A percentile compares a stretch with the other conserved stretches of the same genome.
Evolutionary conservation across 331 rosid genomes (phyloP).

Genomic region (Saraca asoca): DNA sequence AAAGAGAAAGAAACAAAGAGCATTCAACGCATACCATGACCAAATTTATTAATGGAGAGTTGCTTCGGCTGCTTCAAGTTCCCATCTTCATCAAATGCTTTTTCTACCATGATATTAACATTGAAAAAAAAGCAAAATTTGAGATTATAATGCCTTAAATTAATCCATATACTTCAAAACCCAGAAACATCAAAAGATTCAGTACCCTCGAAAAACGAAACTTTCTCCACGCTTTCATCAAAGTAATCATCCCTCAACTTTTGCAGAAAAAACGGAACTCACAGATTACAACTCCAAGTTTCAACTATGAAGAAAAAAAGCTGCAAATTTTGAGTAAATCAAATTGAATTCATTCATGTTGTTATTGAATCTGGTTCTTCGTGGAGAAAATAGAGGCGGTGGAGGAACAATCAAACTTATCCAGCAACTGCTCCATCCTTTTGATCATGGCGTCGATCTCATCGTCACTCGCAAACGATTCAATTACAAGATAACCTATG

Average conservation of each 20-base stretch:
- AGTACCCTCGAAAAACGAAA: slow-evolving; percentile 88
- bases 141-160: slow-evolving; percentile 8
- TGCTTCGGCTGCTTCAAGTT: slow-evolving; percentile 76
- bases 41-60: slow-evolving; percentile 86
- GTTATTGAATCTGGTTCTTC: slow-evolving; percentile 64
- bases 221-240: slow-evolving; percentile 66
- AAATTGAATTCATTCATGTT: too few species aligned
- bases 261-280: slow-evolving; percentile 46
- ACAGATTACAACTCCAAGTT: not conserved
- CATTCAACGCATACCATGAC: slow-evolving; percentile 63
- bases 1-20: not conserved
- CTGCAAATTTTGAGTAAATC: not conserved
- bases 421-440: slow-evolving; percentile 74
- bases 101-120: slow-evolving; percentile 55
- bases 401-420: slow-evolving; percentile 69
- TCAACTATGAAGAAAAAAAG: not conserved
- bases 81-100: slow-evolving; percentile 89
- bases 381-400: slow-evolving; percentile 87
- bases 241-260: slow-evolving; percentile 66
- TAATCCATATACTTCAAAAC: slow-evolving; percentile 14
- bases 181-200: not conserved
- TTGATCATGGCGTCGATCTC: slow-evolving; percentile 68
- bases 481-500: slow-evolving; percentile 75
- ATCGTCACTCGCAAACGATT: slow-evolving; percentile 62
- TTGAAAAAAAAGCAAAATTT: not conserved